Evolutionary conservation across 352 stramenopile species (phyloP), one percentile per base, ranked within the genome.

Genomic region (Thraustotheca clavata): DNA sequence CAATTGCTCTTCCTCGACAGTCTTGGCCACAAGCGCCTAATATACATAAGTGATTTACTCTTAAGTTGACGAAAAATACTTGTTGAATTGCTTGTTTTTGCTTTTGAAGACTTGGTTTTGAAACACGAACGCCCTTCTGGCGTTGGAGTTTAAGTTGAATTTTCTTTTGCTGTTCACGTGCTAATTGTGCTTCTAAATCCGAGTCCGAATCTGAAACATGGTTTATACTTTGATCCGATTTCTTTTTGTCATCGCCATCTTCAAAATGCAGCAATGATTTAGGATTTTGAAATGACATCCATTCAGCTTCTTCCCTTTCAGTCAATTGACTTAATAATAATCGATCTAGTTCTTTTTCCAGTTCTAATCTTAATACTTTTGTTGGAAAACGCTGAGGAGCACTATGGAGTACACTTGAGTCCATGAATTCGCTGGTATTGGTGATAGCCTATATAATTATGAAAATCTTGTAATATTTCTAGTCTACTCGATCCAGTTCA

Each of bases 281-380:
- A 18, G 50, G 43, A 29, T 60, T 38, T 14, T 3, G n/a, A n/a
- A 66, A 35, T 22, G 63, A 40, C 5, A 83, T 47, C 47, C 48
- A 49, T 35, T 89, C 79, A 36, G 80, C 86, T 24, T 76, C 66
- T 68, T 93, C 82, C 3, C 75, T 73, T 63, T 93, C 80, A 9
- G 69, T 68, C 27, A 97, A 86, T 62, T 98, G 92, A 36, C 83
- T 76, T 26, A 86, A 76, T 6, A 98, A 69, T 39, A 98, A 61
- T 4, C 83, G 73, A 73, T 98, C 90, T 8, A 98, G 76, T 47
- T 96, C 91, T 22, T 91, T 88, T 47, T 98, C 89, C 4, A 98
- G 77, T 57, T 98, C 91, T 6, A 89, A 60, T 0, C 88, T 73
- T 4, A 98, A 69, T 16, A 95, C 86, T 52, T 85, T 88, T 0